Conservation (phyloP, 1,139 yeast genomes). For the Zygosaccharomyces sapae region DNA sequence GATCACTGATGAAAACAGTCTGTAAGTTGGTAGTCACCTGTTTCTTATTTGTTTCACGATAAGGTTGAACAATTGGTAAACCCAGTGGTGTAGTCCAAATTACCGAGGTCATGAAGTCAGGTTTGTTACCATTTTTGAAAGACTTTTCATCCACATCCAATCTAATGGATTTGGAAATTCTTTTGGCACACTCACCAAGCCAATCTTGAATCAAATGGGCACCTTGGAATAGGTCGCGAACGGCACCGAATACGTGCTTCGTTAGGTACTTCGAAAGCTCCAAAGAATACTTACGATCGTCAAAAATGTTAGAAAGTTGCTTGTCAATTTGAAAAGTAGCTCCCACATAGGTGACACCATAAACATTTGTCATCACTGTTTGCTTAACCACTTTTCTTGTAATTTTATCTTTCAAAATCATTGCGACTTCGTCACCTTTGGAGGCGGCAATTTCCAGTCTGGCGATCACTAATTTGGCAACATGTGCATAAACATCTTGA, state of each 20-base stretch:
- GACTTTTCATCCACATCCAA: constrained; percentile 48
- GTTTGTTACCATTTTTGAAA: constrained; percentile 40
- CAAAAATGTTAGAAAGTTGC: constrained; percentile 49
- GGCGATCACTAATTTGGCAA: constrained; percentile 62
- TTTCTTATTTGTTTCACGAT: constrained; percentile 61
- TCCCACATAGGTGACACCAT: constrained; percentile 94
- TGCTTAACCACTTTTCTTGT: constrained; percentile 90
- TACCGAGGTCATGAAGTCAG: constrained; percentile 75
- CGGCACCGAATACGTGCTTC: constrained; percentile 71
- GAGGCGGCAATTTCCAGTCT: constrained; percentile 60
- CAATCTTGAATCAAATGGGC: constrained; percentile 97
- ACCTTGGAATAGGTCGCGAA: constrained; percentile 80
- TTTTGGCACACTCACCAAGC: constrained; percentile 81
- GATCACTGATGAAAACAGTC: constrained; percentile 76
- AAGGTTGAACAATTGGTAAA: constrained; percentile 93
- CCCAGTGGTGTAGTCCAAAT: constrained; percentile 98
- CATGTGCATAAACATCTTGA: constrained; percentile 85
- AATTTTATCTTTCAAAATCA: constrained; percentile 50
- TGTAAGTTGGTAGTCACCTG: constrained; percentile 77
- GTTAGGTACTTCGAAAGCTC: constrained; percentile 65
- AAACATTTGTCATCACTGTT: constrained; percentile 97
- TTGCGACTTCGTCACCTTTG: constrained; percentile 44
- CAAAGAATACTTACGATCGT: constrained; percentile 37
- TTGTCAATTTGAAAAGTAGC: constrained; percentile 84
- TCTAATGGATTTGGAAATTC: constrained; percentile 74